Conservation (phyloP, 768 basidiomycete genomes). For the Coprinopsis sp. region DNA sequence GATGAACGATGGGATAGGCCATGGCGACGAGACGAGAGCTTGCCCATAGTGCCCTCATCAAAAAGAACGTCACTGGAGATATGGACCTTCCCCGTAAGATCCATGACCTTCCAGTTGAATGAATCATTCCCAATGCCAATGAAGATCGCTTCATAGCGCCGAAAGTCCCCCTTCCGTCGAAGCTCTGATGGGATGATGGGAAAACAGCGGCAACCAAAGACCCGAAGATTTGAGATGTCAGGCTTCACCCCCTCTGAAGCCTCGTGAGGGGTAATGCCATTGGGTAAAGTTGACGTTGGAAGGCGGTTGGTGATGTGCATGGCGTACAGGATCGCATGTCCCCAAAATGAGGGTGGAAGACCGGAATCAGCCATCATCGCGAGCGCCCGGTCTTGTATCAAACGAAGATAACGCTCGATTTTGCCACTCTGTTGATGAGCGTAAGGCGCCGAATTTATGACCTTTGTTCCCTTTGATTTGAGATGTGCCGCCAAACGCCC, state of each 20-base stretch:
- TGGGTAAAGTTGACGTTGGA: constrained; percentile 20
- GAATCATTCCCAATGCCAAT: constrained; percentile 18
- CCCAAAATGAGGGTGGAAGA: constrained; percentile 21
- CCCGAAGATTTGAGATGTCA: constrained; percentile 22
- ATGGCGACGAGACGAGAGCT: constrained; percentile 1
- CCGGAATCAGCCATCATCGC: constrained; percentile 22
- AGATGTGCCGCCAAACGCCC: neutral
- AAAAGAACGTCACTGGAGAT: constrained; percentile 28
- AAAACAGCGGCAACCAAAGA: constrained; percentile 27
- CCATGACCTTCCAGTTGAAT: constrained; percentile 19
- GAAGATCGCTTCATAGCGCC: constrained; percentile 20
- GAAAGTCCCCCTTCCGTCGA: constrained; percentile 12
- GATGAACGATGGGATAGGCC: no score
- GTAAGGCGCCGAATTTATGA: constrained; percentile 18
- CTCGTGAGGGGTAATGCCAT: no score
- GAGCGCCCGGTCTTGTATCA: constrained; percentile 19
- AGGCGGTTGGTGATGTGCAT: constrained; percentile 20
- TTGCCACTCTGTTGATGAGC: constrained; percentile 33
- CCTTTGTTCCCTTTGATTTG: neutral
- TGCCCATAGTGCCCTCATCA: constrained; percentile 16
- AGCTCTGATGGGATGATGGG: constrained; percentile 17
- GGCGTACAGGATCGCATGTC: constrained; percentile 18
- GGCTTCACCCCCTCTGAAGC: constrained; percentile 20
- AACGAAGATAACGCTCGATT: constrained; percentile 23
- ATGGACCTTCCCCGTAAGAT: constrained; percentile 12